Evolutionary conservation across 225 moss, liverwort and hornwort genomes (phyloP), one percentile per base, ranked within the genome.

Genomic region (Bryoerythrophyllum caledonicum): DNA sequence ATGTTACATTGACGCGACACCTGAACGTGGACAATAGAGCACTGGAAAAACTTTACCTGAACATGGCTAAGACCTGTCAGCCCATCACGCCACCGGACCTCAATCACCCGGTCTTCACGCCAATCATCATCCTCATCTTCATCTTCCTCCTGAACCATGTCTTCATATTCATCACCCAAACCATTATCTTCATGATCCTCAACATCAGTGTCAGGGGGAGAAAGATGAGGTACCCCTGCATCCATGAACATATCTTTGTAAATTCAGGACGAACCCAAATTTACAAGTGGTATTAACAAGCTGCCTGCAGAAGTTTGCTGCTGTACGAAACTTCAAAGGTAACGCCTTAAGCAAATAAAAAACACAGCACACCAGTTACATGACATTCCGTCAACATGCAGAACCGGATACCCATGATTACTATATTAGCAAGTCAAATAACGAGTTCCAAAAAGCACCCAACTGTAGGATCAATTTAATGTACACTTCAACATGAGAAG

Each of bases 81-180:
- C 13, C 96, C 94, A 79, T 96, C 94, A 54, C 93, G 90, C 96
- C 96, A 96, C 68, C 96, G 86, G 43, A 96, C 96, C 81, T 96
- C 96, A 76, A 96, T 96, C 35, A 96, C 90, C 74, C 93, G 86
- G 65, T 96, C 96, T 76, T 92, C 96, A 16, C 88, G 84, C 96
- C 96, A 96, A 28, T 96, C 96, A 78, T 96, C 96, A 68, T 96
- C 96, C 26, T 96, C 96, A 48, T 95, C 95, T 77, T 96, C 96
- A 59, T 93, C 95, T 80, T 96, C 96, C 55, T 94, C 94, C 74
- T 96, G 94, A 51, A 94, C 88, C 90, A 96, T 92, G 46, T 96
- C 96, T 82, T 96, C 96, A 40, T 91, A 96, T 13, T 92, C 96
- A 81, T 96, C 96, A 67, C 94, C 96, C 72, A 96, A 83, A 30